Evolutionary conservation across 768 basidiomycete genomes (phyloP), one percentile per base, ranked within the genome.

Genomic region (Agrocybe praecox): DNA sequence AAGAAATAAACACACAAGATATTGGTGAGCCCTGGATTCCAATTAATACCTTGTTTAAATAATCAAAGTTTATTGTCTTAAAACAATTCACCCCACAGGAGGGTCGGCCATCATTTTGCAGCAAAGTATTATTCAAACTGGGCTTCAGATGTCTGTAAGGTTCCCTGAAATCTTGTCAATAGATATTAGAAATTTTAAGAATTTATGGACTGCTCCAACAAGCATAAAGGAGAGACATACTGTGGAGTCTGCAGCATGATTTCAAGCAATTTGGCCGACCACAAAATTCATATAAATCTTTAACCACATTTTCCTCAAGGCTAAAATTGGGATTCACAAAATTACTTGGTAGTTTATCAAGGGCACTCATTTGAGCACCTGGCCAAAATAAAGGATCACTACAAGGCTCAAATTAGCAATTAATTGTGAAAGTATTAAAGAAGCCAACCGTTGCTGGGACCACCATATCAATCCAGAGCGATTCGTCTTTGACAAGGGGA

Each of bases 401-500:
- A 12, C 12, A 40, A 14, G 12, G 14, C 8, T 34, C 33, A 34
- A 34, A 34, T 34, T 34, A n/a, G n/a, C n/a, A 40, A 4, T 40
- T n/a, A 40, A 40, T 40, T n/a, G 26, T 29, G 26, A 5, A 29
- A 5, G 9, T 29, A 29, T 29, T 5, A 29, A 14, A 40, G 5
- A 12, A 40, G 5, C 36, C n/a, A 12, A 40, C 36, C 36, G 36
- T 40, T 40, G 36, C 4, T 40, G 36, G 14, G 6, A 40, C 6
- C 14, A 15, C 36, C 36, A 40, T 40, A 40, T 40, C 36, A 40
- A n/a, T 14, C 36, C 36, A 40, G 12, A 40, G 5, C 36, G 36
- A 15, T 69, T 59, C 1, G 58, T 34, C 6, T 42, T 21, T 15
- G 71, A 68, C 21, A 72, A 54, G 8, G 40, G 19, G 54, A 64